Evolutionary conservation across 2,329 filamentous ascomycete species (phyloP).

Genomic region (Venturia oleaginea): DNA sequence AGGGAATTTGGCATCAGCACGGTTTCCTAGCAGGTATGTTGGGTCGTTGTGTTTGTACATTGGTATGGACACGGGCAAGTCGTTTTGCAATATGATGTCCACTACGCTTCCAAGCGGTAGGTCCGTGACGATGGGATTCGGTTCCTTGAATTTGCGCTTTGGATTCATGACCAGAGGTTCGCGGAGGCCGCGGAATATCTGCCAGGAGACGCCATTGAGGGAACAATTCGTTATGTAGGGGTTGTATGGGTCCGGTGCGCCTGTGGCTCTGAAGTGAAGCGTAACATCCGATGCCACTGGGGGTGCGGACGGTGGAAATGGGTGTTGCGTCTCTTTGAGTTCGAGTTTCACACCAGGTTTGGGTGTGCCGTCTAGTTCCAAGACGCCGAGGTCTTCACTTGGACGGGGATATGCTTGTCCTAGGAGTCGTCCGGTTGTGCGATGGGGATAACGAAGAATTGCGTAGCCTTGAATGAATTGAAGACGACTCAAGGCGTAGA

Average conservation of each 20-base stretch:
- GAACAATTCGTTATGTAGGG: slow-evolving; percentile 18
- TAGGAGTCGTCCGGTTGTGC: neutral
- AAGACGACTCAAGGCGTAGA: neutral
- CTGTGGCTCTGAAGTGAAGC: slow-evolving; percentile 17
- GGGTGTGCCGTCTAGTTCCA: slow-evolving; percentile 16
- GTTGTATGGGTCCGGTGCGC: slow-evolving; percentile 18
- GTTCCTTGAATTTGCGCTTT: slow-evolving; percentile 14
- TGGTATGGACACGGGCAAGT: slow-evolving; percentile 14
- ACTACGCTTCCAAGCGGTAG: slow-evolving; percentile 17
- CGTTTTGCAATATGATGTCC: slow-evolving; percentile 18
- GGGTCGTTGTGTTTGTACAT: slow-evolving; percentile 19
- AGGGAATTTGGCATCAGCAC: slow-evolving; percentile 13
- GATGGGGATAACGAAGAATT: neutral
- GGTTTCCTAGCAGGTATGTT: slow-evolving; percentile 16
- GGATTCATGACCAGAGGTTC: slow-evolving; percentile 15
- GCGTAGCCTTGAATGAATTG: neutral
- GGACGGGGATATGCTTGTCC: slow-evolving; percentile 16
- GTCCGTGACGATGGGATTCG: slow-evolving; percentile 16
- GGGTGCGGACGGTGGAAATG: slow-evolving; percentile 13
- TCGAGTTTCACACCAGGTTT: slow-evolving; percentile 13
- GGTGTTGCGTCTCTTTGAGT: slow-evolving; percentile 13
- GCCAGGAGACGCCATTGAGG: slow-evolving; percentile 19
- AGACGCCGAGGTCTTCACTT: slow-evolving; percentile 11
- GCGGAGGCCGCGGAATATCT: slow-evolving; percentile 17
- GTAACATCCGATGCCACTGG: slow-evolving; percentile 15